Evolutionary conservation across 176 grass and related monocot genomes (phyloP), one percentile per base, ranked within the genome.

Genomic region (Metroxylon sagu): DNA sequence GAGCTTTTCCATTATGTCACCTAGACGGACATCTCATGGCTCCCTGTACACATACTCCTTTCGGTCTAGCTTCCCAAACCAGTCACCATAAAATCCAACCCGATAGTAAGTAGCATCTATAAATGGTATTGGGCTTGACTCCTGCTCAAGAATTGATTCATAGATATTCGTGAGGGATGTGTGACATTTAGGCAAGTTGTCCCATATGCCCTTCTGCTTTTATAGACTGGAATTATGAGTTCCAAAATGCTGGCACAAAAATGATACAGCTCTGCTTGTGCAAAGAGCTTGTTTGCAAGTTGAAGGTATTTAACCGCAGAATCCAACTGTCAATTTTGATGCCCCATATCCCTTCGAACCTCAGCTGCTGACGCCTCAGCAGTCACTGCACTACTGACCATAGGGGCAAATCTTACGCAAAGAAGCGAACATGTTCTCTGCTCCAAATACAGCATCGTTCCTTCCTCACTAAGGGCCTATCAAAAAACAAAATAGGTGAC

Each of bases 1-100:
- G 72, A 98, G 73, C 63, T 98, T 98, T 75, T 88, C 87, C 93
- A 98, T 98, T 62, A 98, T 98, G 74, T 98, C 93, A 69, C 93
- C 93, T 26, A 98, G 73, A 63, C 93, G 87, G 59, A 98, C 87
- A 78, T 98, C 93, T 65, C 87, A 69, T 56, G 83, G 78, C 64
- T 98, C 93, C 25, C 93, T 80, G 35, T 85, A 92, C 23, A 98
- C 93, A 39, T 85, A 98, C 30, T 98, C 93, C 62, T 88, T 88
- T 74, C 81, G 88, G 54, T 98, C 73, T 55, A 98, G 76, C 65
- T 85, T 98, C 53, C 84, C 84, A 65, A 98, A 98, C 48, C 82
- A 79, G 30, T 88, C 88, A 28, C 93, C 84, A 71, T 98, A 98
- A 64, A 98, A 98, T 26, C 93, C 93, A 62, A 98, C 93, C 52